phyloP scores from a whole-genome alignment of 257 asterid species.

The Cinchona pubescens region DNA sequence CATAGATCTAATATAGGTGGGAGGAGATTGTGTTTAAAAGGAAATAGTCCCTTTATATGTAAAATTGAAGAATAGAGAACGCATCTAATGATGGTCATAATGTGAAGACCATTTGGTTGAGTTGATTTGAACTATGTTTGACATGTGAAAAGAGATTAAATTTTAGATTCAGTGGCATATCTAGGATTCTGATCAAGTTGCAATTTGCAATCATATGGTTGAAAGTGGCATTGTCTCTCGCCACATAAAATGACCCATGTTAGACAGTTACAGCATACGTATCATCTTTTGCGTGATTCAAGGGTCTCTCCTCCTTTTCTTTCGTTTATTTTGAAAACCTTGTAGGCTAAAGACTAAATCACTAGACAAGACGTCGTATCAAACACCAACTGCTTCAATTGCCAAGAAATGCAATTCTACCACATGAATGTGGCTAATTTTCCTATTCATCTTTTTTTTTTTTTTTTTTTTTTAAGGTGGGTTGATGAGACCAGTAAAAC shows the following conservation, averaged over 20 bases:
- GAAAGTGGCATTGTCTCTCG: conserved; percentile 1
- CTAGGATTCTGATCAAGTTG: background rate
- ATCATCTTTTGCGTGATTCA: conserved; percentile 5
- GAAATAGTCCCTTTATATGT: background rate
- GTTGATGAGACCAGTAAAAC: background rate
- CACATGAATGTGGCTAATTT: background rate
- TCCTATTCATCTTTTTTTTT: background rate
- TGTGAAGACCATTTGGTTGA: background rate
- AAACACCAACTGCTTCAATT: background rate
- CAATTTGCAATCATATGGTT: conserved; percentile 12
- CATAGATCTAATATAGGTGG: background rate
- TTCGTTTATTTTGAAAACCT: background rate
- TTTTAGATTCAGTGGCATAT: background rate
- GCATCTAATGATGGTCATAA: background rate
- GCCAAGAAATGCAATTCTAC: background rate
- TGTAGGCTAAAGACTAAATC: background rate
- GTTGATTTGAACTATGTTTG: too few relatives aligned
- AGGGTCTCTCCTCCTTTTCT: background rate
- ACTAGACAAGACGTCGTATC: background rate
- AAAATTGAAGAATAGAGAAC: background rate
- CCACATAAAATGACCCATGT: conserved; percentile 12
- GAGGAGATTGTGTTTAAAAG: too few relatives aligned
- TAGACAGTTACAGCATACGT: background rate
- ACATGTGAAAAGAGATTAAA: conserved; percentile 3
- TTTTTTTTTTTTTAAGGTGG: background rate